A percentile compares a stretch with the other conserved stretches of the same genome.
phyloP scores from a whole-genome alignment of 2,329 filamentous ascomycete genomes.

The Fusarium sp. region DNA sequence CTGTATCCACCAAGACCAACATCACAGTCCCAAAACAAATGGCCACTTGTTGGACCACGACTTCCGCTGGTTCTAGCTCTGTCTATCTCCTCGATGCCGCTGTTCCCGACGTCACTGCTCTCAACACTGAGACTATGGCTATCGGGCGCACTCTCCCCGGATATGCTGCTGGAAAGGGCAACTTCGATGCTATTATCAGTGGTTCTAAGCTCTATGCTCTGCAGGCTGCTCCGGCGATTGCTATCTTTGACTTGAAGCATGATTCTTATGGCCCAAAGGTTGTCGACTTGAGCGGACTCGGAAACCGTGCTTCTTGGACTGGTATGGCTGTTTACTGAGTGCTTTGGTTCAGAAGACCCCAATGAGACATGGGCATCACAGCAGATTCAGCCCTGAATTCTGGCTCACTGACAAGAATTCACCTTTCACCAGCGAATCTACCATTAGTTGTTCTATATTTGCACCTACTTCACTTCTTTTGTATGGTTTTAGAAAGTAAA shows the following conservation, averaged over 20 bases:
- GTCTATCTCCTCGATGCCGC: constrained; percentile 1
- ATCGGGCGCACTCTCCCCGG: neutral
- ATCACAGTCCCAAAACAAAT: neutral
- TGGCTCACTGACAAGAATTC: too few relatives aligned
- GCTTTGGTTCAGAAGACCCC: neutral
- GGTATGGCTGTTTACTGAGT: neutral
- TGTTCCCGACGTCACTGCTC: neutral
- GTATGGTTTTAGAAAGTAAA: fast-evolving
- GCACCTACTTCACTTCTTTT: neutral
- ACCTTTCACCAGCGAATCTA: fast-evolving
- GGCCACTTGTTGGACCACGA: neutral
- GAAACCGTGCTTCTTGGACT: neutral
- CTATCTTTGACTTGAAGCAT: neutral
- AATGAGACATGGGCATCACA: fast-evolving
- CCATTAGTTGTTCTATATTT: too few relatives aligned
- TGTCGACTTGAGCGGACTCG: neutral
- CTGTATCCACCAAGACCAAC: neutral
- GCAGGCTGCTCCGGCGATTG: neutral
- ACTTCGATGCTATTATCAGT: neutral
- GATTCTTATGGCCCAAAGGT: neutral
- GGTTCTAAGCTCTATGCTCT: constrained; percentile 1
- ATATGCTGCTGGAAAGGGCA: neutral
- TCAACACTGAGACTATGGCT: neutral
- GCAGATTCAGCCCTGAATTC: neutral
- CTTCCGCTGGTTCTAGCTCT: neutral